Conservation (phyloP, 306 rosid species). For the Lathyrus aphaca region DNA sequence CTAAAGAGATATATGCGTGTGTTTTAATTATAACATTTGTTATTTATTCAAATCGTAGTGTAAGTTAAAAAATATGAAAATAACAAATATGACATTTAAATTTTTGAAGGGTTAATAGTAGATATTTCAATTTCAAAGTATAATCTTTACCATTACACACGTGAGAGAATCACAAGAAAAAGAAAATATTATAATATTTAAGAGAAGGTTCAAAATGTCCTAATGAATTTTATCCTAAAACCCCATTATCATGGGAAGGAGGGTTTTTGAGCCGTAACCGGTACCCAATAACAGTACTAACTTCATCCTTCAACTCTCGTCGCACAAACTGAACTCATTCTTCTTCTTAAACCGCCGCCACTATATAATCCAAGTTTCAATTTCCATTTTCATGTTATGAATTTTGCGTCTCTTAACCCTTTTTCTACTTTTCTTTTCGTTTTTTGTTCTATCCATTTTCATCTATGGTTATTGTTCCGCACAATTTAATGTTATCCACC, state of each 20-base stretch:
- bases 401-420: not conserved
- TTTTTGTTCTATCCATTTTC: not conserved
- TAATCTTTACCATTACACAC: too few relatives aligned
- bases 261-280: conserved; percentile 28
- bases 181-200: too few relatives aligned
- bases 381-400: conserved; percentile 5
- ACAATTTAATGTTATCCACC: conserved; percentile 52
- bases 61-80: too few relatives aligned
- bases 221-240: conserved; percentile 1
- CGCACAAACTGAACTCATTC: not conserved
- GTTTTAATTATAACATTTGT: too few relatives aligned
- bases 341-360: not conserved
- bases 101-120: too few relatives aligned
- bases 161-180: too few relatives aligned
- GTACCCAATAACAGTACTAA: not conserved
- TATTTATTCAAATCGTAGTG: too few relatives aligned
- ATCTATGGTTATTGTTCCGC: not conserved
- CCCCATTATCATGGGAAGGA: not conserved
- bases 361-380: not conserved
- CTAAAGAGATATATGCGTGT: too few relatives aligned
- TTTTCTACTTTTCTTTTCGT: not conserved
- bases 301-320: not conserved
- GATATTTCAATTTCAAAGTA: too few relatives aligned
- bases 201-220: not conserved
- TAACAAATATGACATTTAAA: too few relatives aligned